Base-by-base conservation (phyloP, 768 basidiomycete species). In the Leccinellum albellum region DNA sequence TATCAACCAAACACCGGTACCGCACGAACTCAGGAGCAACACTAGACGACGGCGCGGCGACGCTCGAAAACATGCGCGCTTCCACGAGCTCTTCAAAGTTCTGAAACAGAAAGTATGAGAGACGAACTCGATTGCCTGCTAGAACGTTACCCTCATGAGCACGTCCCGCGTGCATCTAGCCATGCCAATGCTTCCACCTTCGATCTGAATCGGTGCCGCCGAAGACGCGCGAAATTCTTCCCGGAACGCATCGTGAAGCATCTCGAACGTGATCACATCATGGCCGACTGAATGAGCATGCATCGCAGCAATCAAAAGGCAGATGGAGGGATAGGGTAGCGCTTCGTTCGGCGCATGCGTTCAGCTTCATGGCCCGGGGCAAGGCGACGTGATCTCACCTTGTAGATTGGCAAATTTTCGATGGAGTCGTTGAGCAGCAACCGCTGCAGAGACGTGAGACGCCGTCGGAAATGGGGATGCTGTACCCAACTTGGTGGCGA, bases 201-300 rank as follows among this genome's bases (percentile, higher is more conserved):
- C 83, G 44, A 91, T 69, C 51, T 87, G 85, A 20, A 93, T 82
- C 1, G 91, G 91, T 0, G 89, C 89, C 8, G 86, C 82, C 10
- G 79, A 78, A 6, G 89, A 88, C 21, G 84, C 78, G 21, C 87
- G 84, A 20, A 89, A 80, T 71, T 91, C 88, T 59, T 86, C 82
- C 21, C 84, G 82, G 68, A 94, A 94, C 31, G 79, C 78, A 52
- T 91, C 89, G 59, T 88, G 80, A 8, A 96, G 80, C 86, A 95
- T 93, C 64, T 95, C 92, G 67, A 98, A 96, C 29, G 91, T 98
- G 72, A 97, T 86, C 14, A 75, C 74, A 20, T 88, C 79, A 57
- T 94, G 87, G 0, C 94, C 94, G 6, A 84, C 83, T 10, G 85
- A 86, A 24, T 84, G 75, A 4, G 85, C 79, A 66, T 97, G 95